Evolutionary conservation across 106 monocot genomes (phyloP).

Genomic region (Allium cepa): DNA sequence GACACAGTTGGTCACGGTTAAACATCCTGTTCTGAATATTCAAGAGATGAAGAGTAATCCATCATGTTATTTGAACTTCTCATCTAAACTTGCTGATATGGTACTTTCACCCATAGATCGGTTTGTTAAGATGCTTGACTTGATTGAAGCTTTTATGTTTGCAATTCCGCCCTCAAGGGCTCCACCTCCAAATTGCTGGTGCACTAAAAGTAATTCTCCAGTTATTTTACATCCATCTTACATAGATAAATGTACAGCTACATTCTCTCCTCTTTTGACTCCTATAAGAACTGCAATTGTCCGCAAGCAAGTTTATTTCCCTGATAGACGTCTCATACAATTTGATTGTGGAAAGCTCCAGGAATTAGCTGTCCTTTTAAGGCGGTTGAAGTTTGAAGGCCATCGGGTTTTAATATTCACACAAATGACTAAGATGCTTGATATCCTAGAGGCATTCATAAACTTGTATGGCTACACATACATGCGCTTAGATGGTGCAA

Average conservation of each 20-base stretch:
- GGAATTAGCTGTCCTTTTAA: constrained; percentile 68
- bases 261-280: constrained; percentile 61
- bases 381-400: constrained; percentile 79
- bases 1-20: constrained; percentile 60
- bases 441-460: constrained; percentile 92
- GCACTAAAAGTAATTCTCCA: constrained; percentile 48
- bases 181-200: constrained; percentile 80
- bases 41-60: constrained; percentile 65
- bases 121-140: constrained; percentile 54
- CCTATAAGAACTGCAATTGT: constrained; percentile 86
- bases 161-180: constrained; percentile 91
- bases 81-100: constrained; percentile 74
- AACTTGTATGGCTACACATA: constrained; percentile 99
- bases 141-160: constrained; percentile 88
- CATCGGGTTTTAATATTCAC: constrained; percentile 97
- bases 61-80: constrained; percentile 67
- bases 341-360: constrained; percentile 99
- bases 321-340: constrained; percentile 92
- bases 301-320: constrained; percentile 95
- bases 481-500: constrained; percentile 96
- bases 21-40: constrained; percentile 66
- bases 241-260: constrained; percentile 38
- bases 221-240: constrained; percentile 42
- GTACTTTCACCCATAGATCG: constrained; percentile 73
- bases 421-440: constrained; percentile 99